phyloP scores from a whole-genome alignment of 495 filamentous ascomycete species.

The Podospora pseudoanserina region DNA sequence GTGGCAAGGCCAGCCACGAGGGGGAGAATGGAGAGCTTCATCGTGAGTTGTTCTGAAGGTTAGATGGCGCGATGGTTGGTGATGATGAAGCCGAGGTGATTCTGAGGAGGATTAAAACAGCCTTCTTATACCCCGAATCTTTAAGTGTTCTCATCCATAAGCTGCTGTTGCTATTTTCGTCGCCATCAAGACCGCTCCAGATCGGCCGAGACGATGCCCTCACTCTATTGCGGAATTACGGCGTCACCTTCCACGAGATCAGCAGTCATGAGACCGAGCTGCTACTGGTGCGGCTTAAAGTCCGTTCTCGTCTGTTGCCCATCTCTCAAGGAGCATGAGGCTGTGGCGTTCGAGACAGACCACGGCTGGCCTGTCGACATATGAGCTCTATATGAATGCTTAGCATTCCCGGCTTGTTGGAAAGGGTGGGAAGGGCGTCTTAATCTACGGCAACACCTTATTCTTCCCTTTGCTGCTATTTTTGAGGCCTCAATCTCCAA shows the following conservation, averaged over 20 bases:
- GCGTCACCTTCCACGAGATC: not conserved
- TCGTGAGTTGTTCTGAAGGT: conserved; percentile 4
- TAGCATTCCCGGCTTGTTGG: not conserved
- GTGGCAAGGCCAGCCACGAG: conserved; percentile 18
- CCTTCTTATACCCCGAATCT: not conserved
- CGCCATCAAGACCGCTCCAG: not conserved
- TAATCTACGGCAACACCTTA: conserved; percentile 1
- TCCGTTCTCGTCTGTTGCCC: not conserved
- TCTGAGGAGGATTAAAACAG: not conserved
- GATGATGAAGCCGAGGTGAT: not conserved
- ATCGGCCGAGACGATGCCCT: conserved; percentile 1
- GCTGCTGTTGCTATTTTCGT: conserved; percentile 2
- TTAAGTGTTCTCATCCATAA: not conserved
- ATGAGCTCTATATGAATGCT: not conserved
- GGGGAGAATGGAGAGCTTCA: conserved; percentile 18
- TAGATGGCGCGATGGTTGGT: not conserved
- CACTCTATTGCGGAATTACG: conserved; percentile 3
- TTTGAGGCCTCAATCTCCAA: not conserved
- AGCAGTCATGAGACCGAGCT: not conserved
- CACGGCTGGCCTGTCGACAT: not conserved
- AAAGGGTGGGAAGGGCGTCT: not conserved
- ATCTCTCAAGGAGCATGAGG: not conserved
- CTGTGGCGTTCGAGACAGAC: not conserved
- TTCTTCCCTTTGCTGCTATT: conserved; percentile 4
- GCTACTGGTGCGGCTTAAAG: not conserved